These are phyloP conservation scores for Yamadazyma paraphyllophila DNA, from an alignment of 805 yeast genomes.

Conservation along the genomic window DNA sequence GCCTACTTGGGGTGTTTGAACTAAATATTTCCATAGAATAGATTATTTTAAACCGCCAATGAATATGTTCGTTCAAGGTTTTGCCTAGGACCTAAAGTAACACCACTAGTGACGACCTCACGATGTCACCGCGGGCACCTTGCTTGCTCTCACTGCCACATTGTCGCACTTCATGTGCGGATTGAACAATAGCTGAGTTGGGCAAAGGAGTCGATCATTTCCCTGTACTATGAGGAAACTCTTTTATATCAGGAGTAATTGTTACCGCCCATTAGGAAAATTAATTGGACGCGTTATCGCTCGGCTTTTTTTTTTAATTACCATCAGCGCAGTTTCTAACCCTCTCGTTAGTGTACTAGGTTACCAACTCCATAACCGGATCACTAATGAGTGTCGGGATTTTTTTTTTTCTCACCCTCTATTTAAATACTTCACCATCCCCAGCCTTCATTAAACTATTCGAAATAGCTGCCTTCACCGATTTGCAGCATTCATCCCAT, in stretches of 20 bases:
- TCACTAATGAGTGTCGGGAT: constrained; percentile 1
- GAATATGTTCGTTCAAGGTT: too few relatives aligned
- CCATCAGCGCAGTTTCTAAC: not conserved
- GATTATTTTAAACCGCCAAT: too few relatives aligned
- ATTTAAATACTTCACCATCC: not conserved
- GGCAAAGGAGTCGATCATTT: not conserved
- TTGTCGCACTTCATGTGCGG: not conserved
- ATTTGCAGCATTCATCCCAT: too few relatives aligned
- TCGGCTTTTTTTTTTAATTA: not conserved
- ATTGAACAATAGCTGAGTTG: not conserved
- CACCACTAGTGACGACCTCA: not conserved
- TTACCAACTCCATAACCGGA: constrained; percentile 1
- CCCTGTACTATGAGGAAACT: constrained; percentile 1
- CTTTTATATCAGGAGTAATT: not conserved
- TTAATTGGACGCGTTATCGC: constrained; percentile 10
- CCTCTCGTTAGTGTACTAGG: constrained; percentile 1
- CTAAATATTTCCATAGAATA: too few relatives aligned
- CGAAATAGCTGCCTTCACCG: too few relatives aligned
- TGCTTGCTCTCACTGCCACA: not conserved
- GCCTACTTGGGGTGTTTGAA: too few relatives aligned
- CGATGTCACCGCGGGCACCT: not conserved
- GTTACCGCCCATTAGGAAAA: not conserved
- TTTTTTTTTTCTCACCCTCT: not conserved
- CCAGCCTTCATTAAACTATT: not conserved
- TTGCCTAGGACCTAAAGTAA: not conserved